Evolutionary conservation across 164 flowering plant species (phyloP).

Genomic region (Chimonanthus praecox): DNA sequence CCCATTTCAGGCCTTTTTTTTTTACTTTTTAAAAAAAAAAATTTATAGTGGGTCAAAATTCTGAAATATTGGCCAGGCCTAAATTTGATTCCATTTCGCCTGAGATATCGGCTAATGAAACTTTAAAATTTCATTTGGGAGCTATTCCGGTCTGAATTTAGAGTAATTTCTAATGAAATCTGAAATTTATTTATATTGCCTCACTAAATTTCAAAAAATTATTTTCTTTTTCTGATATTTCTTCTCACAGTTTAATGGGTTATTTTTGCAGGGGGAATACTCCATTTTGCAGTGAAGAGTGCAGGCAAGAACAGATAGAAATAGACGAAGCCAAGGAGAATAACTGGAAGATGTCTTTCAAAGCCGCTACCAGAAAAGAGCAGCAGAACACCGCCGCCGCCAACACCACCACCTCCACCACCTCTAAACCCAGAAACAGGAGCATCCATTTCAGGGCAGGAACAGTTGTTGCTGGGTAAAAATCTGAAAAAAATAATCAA

Average conservation of each 20-base stretch:
- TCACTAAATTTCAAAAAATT: too few species aligned
- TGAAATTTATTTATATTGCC: not conserved
- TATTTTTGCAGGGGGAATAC: constrained; percentile 67
- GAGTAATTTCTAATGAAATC: not conserved
- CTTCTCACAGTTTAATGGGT: not conserved
- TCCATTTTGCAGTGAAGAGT: constrained; percentile 89
- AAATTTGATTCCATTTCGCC: too few species aligned
- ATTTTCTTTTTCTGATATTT: not conserved
- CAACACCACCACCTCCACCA: constrained; percentile 1
- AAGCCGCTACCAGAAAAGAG: constrained; percentile 9
- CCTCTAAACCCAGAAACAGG: constrained; percentile 9
- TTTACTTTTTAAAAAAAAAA: too few species aligned
- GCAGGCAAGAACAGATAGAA: constrained; percentile 78
- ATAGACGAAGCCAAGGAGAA: constrained; percentile 67
- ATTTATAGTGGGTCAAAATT: too few species aligned
- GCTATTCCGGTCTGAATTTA: not conserved
- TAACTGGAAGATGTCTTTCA: constrained; percentile 32
- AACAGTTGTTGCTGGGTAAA: constrained; percentile 59
- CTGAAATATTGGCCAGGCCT: too few species aligned
- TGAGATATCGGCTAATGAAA: too few species aligned
- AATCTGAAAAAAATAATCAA: not conserved
- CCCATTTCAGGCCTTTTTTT: too few species aligned
- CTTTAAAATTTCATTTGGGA: not conserved
- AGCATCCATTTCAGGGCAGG: constrained; percentile 42
- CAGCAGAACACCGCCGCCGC: not conserved